Evolutionary conservation across 805 yeast genomes (phyloP).

Genomic region (Blastobotrys muscicola): DNA sequence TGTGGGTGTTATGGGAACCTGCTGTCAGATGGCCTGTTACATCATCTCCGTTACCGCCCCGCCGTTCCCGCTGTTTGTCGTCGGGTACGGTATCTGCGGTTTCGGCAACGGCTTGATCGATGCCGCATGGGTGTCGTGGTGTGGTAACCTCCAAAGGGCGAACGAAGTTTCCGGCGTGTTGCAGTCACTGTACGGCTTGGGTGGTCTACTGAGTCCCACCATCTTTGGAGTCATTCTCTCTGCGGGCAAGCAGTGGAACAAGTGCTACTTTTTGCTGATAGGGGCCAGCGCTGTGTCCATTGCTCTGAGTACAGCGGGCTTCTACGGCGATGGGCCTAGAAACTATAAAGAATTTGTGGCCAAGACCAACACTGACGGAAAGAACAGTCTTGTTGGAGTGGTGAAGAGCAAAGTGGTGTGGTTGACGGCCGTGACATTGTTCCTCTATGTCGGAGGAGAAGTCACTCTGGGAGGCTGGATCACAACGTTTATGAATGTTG

Average conservation of each 20-base stretch:
- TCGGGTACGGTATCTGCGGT: constrained; percentile 37
- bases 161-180: constrained; percentile 50
- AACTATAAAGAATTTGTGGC: constrained; percentile 7
- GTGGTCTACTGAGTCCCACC: constrained; percentile 63
- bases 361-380: not conserved
- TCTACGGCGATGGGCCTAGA: constrained; percentile 26
- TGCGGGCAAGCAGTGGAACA: constrained; percentile 44
- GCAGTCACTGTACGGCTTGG: constrained; percentile 66
- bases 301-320: constrained; percentile 33
- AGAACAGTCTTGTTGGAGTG: constrained; percentile 3
- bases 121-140: constrained; percentile 45
- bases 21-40: constrained; percentile 32
- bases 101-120: constrained; percentile 50
- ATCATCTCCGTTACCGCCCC: constrained; percentile 32
- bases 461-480: constrained; percentile 65
- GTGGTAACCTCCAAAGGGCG: constrained; percentile 38
- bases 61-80: constrained; percentile 34
- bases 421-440: constrained; percentile 43
- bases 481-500: constrained; percentile 49
- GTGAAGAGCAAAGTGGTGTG: constrained; percentile 22
- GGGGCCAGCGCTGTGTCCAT: constrained; percentile 31
- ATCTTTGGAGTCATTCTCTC: constrained; percentile 47
- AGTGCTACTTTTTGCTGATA: constrained; percentile 41
- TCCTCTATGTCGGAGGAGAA: constrained; percentile 62
- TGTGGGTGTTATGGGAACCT: constrained; percentile 30